Base-by-base conservation (phyloP, 1,139 yeast genomes). In the Suhomyces choctaworum region DNA sequence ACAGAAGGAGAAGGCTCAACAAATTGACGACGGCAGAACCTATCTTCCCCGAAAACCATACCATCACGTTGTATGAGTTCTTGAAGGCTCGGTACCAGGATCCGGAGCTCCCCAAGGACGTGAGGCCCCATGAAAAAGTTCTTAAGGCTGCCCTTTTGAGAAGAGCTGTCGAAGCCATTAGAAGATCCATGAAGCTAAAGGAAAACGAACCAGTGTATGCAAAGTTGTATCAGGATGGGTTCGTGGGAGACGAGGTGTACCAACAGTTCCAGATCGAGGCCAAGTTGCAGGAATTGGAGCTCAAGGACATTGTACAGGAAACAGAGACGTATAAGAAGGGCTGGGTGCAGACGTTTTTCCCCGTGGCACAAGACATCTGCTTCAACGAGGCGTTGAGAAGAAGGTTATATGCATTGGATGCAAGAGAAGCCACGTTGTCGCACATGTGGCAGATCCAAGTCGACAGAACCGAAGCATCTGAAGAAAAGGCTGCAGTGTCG, bases 321-420 rank as follows among this genome's bases (percentile, higher is more conserved):
- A 87, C 95, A 31, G 89, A 87, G 54, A 47, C 62, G 12, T 66
- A 76, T 48, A 86, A 86, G 55, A 76, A 79, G 34, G 94, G 88
- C 17, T 90, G 97, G 96, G 77, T 82, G 6, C 83, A 78, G 47
- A 65, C 74, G 34, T 78, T 88, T 51, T 84, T 89, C 56, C 83
- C 84, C 9, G 77, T 84, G 13, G 86, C 92, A 22, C 92, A 84
- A 52, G 97, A 92, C 54, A 82, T 92, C 31, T 87, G 96, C 46
- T 86, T 88, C 62, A 90, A 90, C 56, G 95, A 86, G 60, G 96
- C 96, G 1, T 70, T 92, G 38, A 77, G 94, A 62, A 78, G 94
- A 66, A 80, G 97, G 53, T 67, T 88, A 39, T 61, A 62, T 24
- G 76, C 88, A n/a, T 73, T 85, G 51, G 80, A 75, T 13, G 71